phyloP scores from a whole-genome alignment of 306 rosid species.

The Pueraria montana region DNA sequence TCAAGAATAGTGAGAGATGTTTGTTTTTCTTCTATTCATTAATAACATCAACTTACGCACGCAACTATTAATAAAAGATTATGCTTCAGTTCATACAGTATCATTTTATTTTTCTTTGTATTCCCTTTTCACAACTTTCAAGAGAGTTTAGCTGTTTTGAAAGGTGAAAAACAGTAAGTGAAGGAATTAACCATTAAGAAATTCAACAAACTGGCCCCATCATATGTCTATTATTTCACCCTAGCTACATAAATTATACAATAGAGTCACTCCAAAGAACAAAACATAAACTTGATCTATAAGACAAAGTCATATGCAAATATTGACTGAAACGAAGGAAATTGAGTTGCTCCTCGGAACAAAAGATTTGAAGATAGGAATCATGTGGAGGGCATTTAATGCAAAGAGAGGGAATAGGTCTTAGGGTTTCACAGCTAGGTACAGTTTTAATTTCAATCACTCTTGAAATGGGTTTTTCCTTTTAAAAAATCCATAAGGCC shows the following conservation, averaged over 20 bases:
- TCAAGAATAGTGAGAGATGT: slow-evolving; percentile 62
- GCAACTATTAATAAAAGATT: background rate
- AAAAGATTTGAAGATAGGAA: slow-evolving; percentile 67
- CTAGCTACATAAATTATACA: background rate
- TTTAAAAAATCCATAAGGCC: slow-evolving; percentile 55
- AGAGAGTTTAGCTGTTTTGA: slow-evolving; percentile 59
- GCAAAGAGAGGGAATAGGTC: slow-evolving; percentile 57
- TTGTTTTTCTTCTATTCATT: slow-evolving; percentile 63
- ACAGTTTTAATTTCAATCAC: slow-evolving; percentile 52
- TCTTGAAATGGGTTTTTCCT: slow-evolving; percentile 54
- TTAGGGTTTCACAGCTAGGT: slow-evolving; percentile 60
- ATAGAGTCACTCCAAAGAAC: slow-evolving; percentile 1
- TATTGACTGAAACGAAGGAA: slow-evolving; percentile 53
- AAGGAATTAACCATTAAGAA: slow-evolving; percentile 43
- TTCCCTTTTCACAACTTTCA: slow-evolving; percentile 52
- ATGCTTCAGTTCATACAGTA: background rate
- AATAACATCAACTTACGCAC: slow-evolving; percentile 20
- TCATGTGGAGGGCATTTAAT: slow-evolving; percentile 81
- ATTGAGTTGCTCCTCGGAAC: slow-evolving; percentile 62
- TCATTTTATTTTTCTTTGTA: slow-evolving; percentile 48
- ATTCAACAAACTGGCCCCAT: slow-evolving; percentile 48
- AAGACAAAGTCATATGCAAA: slow-evolving; percentile 47
- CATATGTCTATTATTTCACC: slow-evolving; percentile 5
- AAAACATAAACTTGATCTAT: slow-evolving; percentile 50
- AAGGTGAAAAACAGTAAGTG: slow-evolving; percentile 45